Base-by-base conservation (phyloP, 805 yeast species). In the Kluyveromyces siamensis region DNA sequence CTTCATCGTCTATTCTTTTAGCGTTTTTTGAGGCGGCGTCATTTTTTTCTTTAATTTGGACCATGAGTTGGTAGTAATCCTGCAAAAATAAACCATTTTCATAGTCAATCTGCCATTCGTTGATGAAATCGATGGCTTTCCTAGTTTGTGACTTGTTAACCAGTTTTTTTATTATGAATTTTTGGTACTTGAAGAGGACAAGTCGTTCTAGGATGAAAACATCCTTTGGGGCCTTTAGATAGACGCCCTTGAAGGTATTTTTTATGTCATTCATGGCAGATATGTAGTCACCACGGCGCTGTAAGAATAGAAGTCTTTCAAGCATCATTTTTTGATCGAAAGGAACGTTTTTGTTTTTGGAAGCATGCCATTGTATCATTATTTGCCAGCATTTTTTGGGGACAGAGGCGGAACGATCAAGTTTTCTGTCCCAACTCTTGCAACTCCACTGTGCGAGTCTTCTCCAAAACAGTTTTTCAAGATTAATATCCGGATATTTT, bases 391-490 rank as follows among this genome's bases (percentile, higher is more conserved):
- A 49, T n/a, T 51, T 53, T 27, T 52, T 51, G n/a, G 54, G 45
- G 16, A 57, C 8, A 6, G 42, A 41, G 3, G 53, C 60, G 27
- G 49, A 52, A 27, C 49, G 50, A 44, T 57, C 59, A 13, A 43
- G 44, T 33, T 48, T 45, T 11, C 37, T 38, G 27, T 50, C 52
- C 62, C 62, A 55, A 2, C 48, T 36, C 30, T 36, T 36, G 8
- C 45, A 47, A 30, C 59, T 51, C 52, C 58, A 51, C 35, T 57
- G 57, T 8, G 56, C 45, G 16, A 58, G 37, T 36, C 59, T 51
- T 44, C 61, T 53, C 68, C 68, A 64, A 40, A 62, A 62, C 5
- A 45, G 10, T n/a, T 25, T 40, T 39, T 55, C 51, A 35, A 64
- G 48, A 3, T 52, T 45, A 10, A 61, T 45, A 2, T 52, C 41